Evolutionary conservation across 2,329 filamentous ascomycete species (phyloP), one percentile per base, ranked within the genome.

Genomic region (Ophiostoma sp.): DNA sequence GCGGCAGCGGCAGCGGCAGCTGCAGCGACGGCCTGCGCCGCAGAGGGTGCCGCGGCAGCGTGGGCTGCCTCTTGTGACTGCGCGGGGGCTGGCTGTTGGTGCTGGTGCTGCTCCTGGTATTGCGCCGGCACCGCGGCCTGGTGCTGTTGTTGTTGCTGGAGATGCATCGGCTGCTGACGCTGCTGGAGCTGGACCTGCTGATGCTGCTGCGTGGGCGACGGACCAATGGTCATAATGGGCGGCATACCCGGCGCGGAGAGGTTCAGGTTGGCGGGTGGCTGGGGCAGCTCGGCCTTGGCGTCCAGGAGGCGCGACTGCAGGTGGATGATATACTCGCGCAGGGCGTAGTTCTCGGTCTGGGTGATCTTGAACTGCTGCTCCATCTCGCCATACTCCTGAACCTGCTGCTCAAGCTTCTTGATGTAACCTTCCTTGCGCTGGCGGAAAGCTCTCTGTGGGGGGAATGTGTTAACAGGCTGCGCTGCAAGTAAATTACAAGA

Each of bases 361-460:
- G 97, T 84, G n/a, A 87, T 84, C 81, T 97, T 96, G 82, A 89
- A 94, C 72, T 88, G 89, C 75, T 92, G 88, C 77, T 94, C 92
- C 82, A 97, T 89, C 22, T 90, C 87, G 77, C 89, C 87, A 77
- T 90, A 93, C 39, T 96, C 93, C 78, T 93, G 91, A 70, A 98
- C 94, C 81, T 98, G 93, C 80, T 96, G 92, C 83, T 99, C 96
- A 7, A 99, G 88, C 81, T 97, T 97, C 85, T 97, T 97, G 82
- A 99, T 99, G 82, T 99, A 98, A 63, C 93, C 93, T 83, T 99
- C 96, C 81, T 99, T 99, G 76, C 96, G 92, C 84, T 98, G 95
- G 57, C 96, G 93, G 83, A 99, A 99, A 57, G 96, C 96, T 81
- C 96, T 90, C 95, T 99, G 78, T 98, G 78, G 76, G 28, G 77